A percentile compares a stretch with the other conserved stretches of the same genome.
Evolutionary conservation across 2,329 filamentous ascomycete genomes (phyloP).

Genomic region (Pestalotiopsis sp.): DNA sequence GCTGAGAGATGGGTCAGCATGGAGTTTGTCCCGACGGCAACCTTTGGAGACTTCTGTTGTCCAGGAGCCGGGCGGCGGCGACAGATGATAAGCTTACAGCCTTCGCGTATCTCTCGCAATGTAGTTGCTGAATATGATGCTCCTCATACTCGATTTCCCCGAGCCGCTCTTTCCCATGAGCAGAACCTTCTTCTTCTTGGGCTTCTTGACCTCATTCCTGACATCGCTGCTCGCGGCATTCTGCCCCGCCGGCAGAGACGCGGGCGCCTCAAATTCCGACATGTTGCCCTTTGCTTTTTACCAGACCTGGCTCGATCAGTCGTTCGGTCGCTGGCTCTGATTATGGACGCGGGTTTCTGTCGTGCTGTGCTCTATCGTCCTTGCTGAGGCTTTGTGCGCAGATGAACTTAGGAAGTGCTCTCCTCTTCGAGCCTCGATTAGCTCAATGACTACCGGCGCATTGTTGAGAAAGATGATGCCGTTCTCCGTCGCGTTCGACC

Average conservation of each 20-base stretch:
- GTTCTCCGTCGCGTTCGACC: too few relatives aligned
- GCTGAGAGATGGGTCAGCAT: slow-evolving; percentile 32
- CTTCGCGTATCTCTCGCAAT: slow-evolving; percentile 93
- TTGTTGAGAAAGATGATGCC: neutral
- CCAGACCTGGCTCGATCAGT: neutral
- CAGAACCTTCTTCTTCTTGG: slow-evolving; percentile 85
- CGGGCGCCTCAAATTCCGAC: slow-evolving; percentile 30
- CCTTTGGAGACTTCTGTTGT: neutral
- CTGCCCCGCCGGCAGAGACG: slow-evolving; percentile 23
- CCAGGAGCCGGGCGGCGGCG: slow-evolving; percentile 1
- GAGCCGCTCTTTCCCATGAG: slow-evolving; percentile 96
- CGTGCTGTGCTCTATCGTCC: neutral
- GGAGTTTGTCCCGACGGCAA: slow-evolving; percentile 2
- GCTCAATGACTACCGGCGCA: neutral
- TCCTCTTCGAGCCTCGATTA: neutral
- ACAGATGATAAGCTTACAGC: slow-evolving; percentile 50
- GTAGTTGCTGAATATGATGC: slow-evolving; percentile 99
- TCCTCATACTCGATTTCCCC: slow-evolving; percentile 97
- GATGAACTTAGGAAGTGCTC: neutral
- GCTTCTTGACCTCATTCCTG: slow-evolving; percentile 61
- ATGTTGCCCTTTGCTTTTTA: slow-evolving; percentile 16
- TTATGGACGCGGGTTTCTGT: neutral
- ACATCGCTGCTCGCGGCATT: slow-evolving; percentile 33
- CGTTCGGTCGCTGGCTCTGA: neutral
- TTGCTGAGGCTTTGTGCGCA: too few relatives aligned